phyloP scores from a whole-genome alignment of 805 yeast species.

The Nakazawaea wickerhamii region DNA sequence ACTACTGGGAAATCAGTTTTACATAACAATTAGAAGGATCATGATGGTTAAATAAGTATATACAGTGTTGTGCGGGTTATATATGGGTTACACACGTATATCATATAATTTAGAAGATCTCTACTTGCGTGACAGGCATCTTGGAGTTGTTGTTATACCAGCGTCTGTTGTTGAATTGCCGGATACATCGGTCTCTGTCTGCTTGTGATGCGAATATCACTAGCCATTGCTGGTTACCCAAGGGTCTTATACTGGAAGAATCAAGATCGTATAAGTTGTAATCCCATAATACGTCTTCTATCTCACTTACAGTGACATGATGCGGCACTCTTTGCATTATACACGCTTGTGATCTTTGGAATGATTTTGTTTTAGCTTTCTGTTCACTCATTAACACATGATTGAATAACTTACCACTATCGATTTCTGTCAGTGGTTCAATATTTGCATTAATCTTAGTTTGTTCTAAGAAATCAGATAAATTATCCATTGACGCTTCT shows the following conservation, averaged over 20 bases:
- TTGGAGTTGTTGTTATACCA: conserved; percentile 23
- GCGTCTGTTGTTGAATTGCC: conserved; percentile 44
- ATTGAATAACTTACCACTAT: background rate
- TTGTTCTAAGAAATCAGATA: conserved; percentile 2
- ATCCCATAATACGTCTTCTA: conserved; percentile 40
- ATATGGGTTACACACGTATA: no score
- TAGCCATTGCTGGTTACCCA: conserved; percentile 24
- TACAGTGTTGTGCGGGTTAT: no score
- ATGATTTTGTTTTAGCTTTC: background rate
- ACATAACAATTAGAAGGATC: no score
- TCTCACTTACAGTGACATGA: conserved; percentile 31
- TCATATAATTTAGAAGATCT: conserved; percentile 17
- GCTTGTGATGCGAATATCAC: conserved; percentile 37
- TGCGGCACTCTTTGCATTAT: conserved; percentile 43
- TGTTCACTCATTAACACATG: background rate
- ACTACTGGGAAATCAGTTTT: no score
- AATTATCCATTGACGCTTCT: background rate
- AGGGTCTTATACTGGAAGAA: conserved; percentile 16
- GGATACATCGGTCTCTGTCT: conserved; percentile 47
- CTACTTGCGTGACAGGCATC: conserved; percentile 27
- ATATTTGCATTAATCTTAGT: background rate
- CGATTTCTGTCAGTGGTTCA: background rate
- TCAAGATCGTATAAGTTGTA: conserved; percentile 34
- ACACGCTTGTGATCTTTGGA: conserved; percentile 28
- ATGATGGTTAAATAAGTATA: no score